These are phyloP conservation scores for Yamadazyma dushanensis DNA, from an alignment of 1,139 yeast species.

Conservation along the genomic window DNA sequence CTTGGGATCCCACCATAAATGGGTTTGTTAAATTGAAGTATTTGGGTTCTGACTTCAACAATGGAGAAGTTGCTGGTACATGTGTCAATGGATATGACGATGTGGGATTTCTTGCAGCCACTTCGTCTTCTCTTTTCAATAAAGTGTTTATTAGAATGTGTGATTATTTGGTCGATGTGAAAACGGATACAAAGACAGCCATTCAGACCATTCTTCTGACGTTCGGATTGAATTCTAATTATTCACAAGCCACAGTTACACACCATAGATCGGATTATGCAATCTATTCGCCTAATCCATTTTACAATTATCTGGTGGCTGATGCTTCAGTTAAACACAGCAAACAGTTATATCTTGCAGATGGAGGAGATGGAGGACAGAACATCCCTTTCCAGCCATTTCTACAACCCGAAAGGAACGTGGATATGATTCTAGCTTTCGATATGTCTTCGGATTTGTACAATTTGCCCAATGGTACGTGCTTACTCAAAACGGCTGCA, in stretches of 20 bases:
- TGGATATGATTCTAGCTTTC: slow-evolving; percentile 37
- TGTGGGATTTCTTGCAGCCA: slow-evolving; percentile 70
- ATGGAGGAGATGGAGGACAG: slow-evolving; percentile 49
- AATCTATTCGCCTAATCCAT: slow-evolving; percentile 75
- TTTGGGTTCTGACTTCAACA: slow-evolving; percentile 44
- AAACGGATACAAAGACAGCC: slow-evolving; percentile 40
- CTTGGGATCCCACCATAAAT: slow-evolving; percentile 56
- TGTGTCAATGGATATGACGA: slow-evolving; percentile 68
- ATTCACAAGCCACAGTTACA: slow-evolving; percentile 22
- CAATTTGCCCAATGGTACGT: slow-evolving; percentile 43
- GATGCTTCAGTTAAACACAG: slow-evolving; percentile 15
- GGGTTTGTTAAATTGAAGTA: slow-evolving; percentile 55
- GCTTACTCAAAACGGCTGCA: slow-evolving; percentile 19
- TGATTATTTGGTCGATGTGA: slow-evolving; percentile 38
- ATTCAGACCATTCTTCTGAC: slow-evolving; percentile 43
- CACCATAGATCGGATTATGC: slow-evolving; percentile 64
- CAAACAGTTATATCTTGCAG: slow-evolving; percentile 34
- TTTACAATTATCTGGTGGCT: slow-evolving; percentile 34
- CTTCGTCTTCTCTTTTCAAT: slow-evolving; percentile 72
- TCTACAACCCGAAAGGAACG: slow-evolving; percentile 25
- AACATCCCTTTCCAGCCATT: slow-evolving; percentile 44
- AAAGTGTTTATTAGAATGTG: slow-evolving; percentile 50
- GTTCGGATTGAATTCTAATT: slow-evolving; percentile 44
- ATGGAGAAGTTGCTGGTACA: slow-evolving; percentile 18
- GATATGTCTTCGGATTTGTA: slow-evolving; percentile 40